These are phyloP conservation scores for Aaosphaeria arxii DNA, from an alignment of 2,329 filamentous ascomycete species.

Conservation along the genomic window DNA sequence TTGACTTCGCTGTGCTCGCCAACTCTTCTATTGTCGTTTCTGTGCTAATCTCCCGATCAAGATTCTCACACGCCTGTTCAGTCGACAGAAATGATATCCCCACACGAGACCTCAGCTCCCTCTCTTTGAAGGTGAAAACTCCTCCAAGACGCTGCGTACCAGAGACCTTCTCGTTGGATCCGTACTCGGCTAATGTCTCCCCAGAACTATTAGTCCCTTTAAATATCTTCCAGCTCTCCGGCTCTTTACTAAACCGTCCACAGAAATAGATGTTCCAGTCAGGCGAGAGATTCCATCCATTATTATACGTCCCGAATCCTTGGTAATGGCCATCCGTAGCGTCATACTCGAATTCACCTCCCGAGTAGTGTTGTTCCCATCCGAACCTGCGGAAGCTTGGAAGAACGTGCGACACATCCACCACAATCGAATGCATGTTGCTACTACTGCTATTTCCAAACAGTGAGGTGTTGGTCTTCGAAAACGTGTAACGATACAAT, in stretches of 20 bases:
- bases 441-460: slow-evolving; percentile 3
- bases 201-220: slow-evolving; percentile 12
- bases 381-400: slow-evolving; percentile 60
- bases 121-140: slow-evolving; percentile 54
- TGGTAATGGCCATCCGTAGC: slow-evolving; percentile 52
- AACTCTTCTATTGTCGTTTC: slow-evolving; percentile 45
- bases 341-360: slow-evolving; percentile 56
- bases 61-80: slow-evolving; percentile 57
- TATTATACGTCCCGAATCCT: slow-evolving; percentile 61
- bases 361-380: slow-evolving; percentile 60
- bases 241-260: slow-evolving; percentile 53
- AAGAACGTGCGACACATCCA: slow-evolving; percentile 64
- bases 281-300: slow-evolving; percentile 63
- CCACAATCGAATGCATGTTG: slow-evolving; percentile 48
- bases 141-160: slow-evolving; percentile 35
- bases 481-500: slow-evolving; percentile 59
- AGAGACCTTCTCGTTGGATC: slow-evolving; percentile 18
- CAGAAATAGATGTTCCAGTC: slow-evolving; percentile 65
- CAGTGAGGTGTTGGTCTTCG: slow-evolving; percentile 14
- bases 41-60: slow-evolving; percentile 55
- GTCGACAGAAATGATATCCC: slow-evolving; percentile 68
- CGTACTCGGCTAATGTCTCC: slow-evolving; percentile 15
- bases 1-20: slow-evolving; percentile 46
- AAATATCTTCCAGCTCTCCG: slow-evolving; percentile 29
- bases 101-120: slow-evolving; percentile 55